Conservation (phyloP, 163 green algal species). For the Picocystis sp. region DNA sequence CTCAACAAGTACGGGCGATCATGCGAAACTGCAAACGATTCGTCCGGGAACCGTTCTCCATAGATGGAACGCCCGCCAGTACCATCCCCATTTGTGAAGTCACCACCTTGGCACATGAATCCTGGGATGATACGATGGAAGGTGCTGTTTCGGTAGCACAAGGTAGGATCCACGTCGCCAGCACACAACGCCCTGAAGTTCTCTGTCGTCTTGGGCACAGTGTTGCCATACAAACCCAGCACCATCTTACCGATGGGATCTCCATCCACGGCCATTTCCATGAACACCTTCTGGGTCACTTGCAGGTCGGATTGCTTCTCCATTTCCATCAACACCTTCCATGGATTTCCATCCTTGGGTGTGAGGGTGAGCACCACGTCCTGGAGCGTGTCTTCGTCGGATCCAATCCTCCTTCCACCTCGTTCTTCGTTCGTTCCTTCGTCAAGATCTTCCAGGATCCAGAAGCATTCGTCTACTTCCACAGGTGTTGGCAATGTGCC, state of each 20-base stretch:
- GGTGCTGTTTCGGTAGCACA: constrained; percentile 23
- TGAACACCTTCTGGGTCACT: neutral
- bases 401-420: too few species aligned
- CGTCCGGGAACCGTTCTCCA: constrained; percentile 21
- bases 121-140: constrained; percentile 36
- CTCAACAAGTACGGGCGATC: constrained; percentile 36
- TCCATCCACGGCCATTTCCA: neutral
- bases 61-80: constrained; percentile 22
- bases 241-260: constrained; percentile 24
- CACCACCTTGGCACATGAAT: constrained; percentile 31
- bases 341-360: too few species aligned
- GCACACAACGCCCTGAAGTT: constrained; percentile 28
- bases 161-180: constrained; percentile 10
- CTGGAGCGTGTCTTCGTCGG: too few species aligned
- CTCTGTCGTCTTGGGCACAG: constrained; percentile 9
- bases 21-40: constrained; percentile 26
- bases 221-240: constrained; percentile 40
- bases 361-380: too few species aligned
- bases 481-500: too few species aligned
- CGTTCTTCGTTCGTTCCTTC: too few species aligned
- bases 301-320: too few species aligned
- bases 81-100: constrained; percentile 10
- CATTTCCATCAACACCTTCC: too few species aligned
- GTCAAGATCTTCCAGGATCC: too few species aligned
- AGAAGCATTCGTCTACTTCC: too few species aligned